Evolutionary conservation across 805 yeast species (phyloP), one percentile per base, ranked within the genome.

Genomic region (Saturnispora diversa): DNA sequence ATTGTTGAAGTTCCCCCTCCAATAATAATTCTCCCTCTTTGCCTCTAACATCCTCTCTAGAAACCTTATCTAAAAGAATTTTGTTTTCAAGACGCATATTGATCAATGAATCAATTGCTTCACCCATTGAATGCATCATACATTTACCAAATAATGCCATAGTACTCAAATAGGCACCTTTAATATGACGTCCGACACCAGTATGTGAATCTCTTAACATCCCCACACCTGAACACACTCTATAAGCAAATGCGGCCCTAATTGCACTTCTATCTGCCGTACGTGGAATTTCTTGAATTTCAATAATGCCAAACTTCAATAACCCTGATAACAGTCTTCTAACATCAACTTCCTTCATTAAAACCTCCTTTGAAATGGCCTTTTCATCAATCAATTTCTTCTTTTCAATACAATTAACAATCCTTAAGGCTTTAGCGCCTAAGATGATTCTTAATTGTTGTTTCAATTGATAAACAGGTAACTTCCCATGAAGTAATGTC

Each of bases 221-320:
- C 20, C 42, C 42, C 15, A 31, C 34, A 21, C 39, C 22, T 10
- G 39, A 35, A 43, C 75, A 77, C 37, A 50, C 44, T 53, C 86
- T 72, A 69, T 86, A 92, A 25, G 88, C 69, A 56, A 76, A 92
- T 22, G 84, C 81, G 1, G 97, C 81, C 50, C 95, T 77, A 30
- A 84, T 77, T 0, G 97, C 95, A 2, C 94, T 88, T 50, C 97
- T 72, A 58, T 92, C 97, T 19, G 77, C 80, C 7, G 95, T 81
- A 52, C 90, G 75, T 10, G 97, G 97, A 22, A 92, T 82, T 63
- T 92, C 98, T 61, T 90, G 97, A 27, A 88, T 71, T 55, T 90
- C 95, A 15, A 88, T 65, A 15, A 84, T 72, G 46, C 88, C 86
- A 48, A 76, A 69, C 39, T 72, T 74, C 21, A 84, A 72, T 40